Evolutionary conservation across 139 green algal species (phyloP).

Genomic region (Asterochloris sp.): DNA sequence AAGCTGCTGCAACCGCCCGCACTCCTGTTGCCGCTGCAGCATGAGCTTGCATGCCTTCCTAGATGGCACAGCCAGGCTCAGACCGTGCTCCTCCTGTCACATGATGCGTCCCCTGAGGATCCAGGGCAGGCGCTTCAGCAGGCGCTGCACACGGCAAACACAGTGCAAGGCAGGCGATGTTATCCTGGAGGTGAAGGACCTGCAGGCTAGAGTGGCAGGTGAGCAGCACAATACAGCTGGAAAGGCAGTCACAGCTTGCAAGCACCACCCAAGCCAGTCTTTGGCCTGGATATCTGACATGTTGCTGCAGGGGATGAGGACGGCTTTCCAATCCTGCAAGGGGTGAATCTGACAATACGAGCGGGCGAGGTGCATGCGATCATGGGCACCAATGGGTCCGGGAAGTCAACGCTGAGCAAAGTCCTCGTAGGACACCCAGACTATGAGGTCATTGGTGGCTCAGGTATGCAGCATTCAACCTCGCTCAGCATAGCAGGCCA

Average conservation of each 20-base stretch:
- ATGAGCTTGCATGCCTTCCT: too few relatives aligned
- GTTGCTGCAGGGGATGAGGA: conserved; percentile 1
- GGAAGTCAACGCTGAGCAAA: conserved; percentile 96
- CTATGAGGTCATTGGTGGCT: conserved; percentile 91
- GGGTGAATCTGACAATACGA: conserved; percentile 86
- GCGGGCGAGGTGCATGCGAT: conserved; percentile 94
- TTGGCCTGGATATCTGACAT: not conserved
- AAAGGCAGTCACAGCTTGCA: too few relatives aligned
- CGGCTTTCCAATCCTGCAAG: conserved; percentile 75
- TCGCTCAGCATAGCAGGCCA: not conserved
- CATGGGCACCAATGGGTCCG: conserved; percentile 98
- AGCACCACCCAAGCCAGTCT: too few relatives aligned
- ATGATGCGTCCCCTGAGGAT: too few relatives aligned
- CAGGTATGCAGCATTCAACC: conserved; percentile 20
- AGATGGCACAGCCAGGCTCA: too few relatives aligned
- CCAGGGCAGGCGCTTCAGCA: too few relatives aligned
- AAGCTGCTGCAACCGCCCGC: too few relatives aligned
- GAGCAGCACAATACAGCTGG: not conserved
- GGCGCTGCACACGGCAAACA: too few relatives aligned
- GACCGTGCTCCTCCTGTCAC: too few relatives aligned
- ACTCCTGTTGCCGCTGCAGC: too few relatives aligned
- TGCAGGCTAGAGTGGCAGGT: conserved; percentile 70
- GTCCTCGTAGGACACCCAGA: conserved; percentile 83
- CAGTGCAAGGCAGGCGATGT: conserved; percentile 7
- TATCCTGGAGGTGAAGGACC: conserved; percentile 74